Evolutionary conservation across 2,329 filamentous ascomycete genomes (phyloP).

Genomic region (Aspergillus sp.): DNA sequence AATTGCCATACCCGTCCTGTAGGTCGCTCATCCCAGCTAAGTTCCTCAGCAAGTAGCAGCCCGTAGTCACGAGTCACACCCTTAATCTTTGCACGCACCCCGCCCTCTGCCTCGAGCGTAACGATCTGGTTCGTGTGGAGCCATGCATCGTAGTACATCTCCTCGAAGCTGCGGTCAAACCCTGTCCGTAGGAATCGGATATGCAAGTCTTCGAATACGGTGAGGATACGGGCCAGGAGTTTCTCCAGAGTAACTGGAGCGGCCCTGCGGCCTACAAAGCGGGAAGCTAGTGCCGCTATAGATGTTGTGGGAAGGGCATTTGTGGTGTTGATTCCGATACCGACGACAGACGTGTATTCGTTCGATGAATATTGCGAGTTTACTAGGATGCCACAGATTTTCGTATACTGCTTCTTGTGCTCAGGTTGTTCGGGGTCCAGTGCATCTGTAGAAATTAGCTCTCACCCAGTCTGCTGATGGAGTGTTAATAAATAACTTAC

Average conservation of each 20-base stretch:
- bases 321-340: constrained; percentile 81
- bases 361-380: constrained; percentile 78
- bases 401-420: constrained; percentile 62
- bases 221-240: constrained; percentile 77
- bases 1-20: constrained; percentile 80
- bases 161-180: constrained; percentile 72
- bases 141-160: constrained; percentile 79
- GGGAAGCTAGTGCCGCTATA: constrained; percentile 67
- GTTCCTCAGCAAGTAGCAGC: constrained; percentile 78
- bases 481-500: constrained; percentile 43
- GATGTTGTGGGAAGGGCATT: constrained; percentile 86
- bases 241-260: constrained; percentile 70
- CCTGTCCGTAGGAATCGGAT: constrained; percentile 70
- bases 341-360: constrained; percentile 81
- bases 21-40: constrained; percentile 67
- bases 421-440: constrained; percentile 60
- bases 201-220: constrained; percentile 76
- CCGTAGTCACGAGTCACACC: constrained; percentile 94
- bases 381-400: constrained; percentile 90
- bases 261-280: constrained; percentile 42
- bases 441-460: constrained; percentile 52
- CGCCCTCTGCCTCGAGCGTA: constrained; percentile 77
- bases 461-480: background rate
- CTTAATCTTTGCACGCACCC: constrained; percentile 71
- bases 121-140: constrained; percentile 75